Base-by-base conservation (phyloP, 2,329 filamentous ascomycete genomes). In the Arthroderma sp. region DNA sequence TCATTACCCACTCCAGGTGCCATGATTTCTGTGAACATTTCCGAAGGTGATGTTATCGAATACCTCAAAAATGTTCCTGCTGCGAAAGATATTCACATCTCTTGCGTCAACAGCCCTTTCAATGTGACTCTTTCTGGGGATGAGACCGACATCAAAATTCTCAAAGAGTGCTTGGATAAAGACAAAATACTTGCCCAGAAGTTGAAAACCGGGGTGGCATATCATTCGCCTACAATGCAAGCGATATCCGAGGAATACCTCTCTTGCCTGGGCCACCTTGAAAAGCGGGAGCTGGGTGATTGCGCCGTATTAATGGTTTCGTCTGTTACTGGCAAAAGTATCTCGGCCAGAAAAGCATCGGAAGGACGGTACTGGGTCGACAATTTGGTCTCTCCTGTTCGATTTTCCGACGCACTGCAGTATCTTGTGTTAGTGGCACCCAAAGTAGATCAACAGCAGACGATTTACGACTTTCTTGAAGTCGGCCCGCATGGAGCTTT, bases 111-210 rank as follows among this genome's bases (percentile, higher is more conserved):
- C 39, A 45, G 43, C 28, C 48, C 44, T 4, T 11, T 10, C 11
- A 52, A 45, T 37, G 29, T 47, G 9, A 54, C 51, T 6, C 6
- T 53, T 11, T 50, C 51, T 8, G 51, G 50, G 7, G 45, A 48
- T 28, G 8, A 6, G 4, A 38, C 32, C 31, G 43, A 28, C 10
- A 7, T 49, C 3, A 29, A 49, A 9, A n/a, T 32, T n/a, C 29
- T 44, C 6, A 11, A 45, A 3, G 28, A 11, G 30, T 29, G 11
- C 22, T 42, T 40, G 11, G 31, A 45, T 22, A 30, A 15, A 27
- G 41, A 44, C 6, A 10, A 40, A 5, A 36, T 6, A 10, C 34
- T n/a, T 36, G 34, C n/a, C 5, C 5, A 5, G 34, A 36, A 9
- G 22, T 6, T 5, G 5, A n/a, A 6, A 36, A 36, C n/a, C 34